Percentiles rank a stretch among this genome's conserved stretches.
Evolutionary conservation across 768 basidiomycete species (phyloP).

Genomic region (Cyathus striatus): DNA sequence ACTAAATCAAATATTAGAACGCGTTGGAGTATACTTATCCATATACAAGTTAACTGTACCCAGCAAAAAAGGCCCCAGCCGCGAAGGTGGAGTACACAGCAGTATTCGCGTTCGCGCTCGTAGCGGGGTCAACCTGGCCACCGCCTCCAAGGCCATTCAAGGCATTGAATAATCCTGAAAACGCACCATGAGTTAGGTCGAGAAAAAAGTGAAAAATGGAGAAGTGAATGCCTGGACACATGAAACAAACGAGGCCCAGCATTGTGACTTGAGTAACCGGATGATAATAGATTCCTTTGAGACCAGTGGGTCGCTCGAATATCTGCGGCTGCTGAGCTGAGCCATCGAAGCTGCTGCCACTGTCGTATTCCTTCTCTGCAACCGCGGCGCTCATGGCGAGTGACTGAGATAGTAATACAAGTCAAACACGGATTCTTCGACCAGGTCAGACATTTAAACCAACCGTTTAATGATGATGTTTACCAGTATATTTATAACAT

Average conservation of each 20-base stretch:
- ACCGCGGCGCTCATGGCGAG: too few relatives aligned
- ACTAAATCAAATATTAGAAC: conserved; percentile 24
- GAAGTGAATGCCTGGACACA: conserved; percentile 46
- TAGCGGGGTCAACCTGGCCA: conserved; percentile 63
- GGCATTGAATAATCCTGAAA: conserved; percentile 73
- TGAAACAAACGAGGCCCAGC: conserved; percentile 68
- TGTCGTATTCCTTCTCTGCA: conserved; percentile 14
- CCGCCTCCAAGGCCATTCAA: conserved; percentile 77
- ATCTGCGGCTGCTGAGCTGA: conserved; percentile 21
- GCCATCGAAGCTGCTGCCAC: conserved; percentile 15
- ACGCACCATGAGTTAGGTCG: too few relatives aligned
- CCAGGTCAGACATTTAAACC: too few relatives aligned
- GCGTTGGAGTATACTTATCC: too few relatives aligned
- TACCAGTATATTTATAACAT: too few relatives aligned
- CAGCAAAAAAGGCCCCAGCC: conserved; percentile 42
- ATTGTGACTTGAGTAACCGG: conserved; percentile 54
- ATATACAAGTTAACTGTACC: conserved; percentile 37
- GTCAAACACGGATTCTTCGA: too few relatives aligned
- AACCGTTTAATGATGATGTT: too few relatives aligned
- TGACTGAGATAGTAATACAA: too few relatives aligned
- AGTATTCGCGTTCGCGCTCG: conserved; percentile 64
- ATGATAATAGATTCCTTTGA: conserved; percentile 54
- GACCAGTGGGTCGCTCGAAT: conserved; percentile 43
- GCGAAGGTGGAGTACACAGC: conserved; percentile 59
- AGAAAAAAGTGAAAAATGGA: neutral